Conservation (phyloP, 768 basidiomycete genomes). For the Termitomyces sp. region DNA sequence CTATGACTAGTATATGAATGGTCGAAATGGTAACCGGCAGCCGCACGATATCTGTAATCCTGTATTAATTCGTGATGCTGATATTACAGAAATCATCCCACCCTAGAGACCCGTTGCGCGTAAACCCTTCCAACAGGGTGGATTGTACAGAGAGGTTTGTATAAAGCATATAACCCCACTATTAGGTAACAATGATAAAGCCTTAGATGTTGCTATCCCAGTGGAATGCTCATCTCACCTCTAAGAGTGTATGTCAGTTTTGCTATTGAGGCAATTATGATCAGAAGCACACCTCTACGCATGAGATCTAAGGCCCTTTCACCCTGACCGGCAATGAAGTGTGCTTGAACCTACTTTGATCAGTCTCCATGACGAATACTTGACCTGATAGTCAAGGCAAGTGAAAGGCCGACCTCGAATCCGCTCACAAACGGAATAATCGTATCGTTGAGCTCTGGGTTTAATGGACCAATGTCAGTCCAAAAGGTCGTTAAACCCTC, state of each 20-base stretch:
- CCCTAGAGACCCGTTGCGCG: conserved; percentile 41
- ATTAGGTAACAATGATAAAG: background rate
- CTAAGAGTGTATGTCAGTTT: background rate
- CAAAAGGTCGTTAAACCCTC: conserved; percentile 39
- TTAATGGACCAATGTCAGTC: conserved; percentile 42
- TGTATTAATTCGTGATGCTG: background rate
- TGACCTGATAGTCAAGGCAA: background rate
- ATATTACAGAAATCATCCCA: conserved; percentile 14
- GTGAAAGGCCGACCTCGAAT: conserved; percentile 31
- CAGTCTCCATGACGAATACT: background rate
- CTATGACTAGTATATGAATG: conserved; percentile 41
- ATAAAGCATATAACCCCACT: conserved; percentile 50
- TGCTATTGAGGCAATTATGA: background rate
- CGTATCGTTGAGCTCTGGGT: conserved; percentile 45
- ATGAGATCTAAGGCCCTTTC: conserved; percentile 41
- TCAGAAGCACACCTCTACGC: conserved; percentile 21
- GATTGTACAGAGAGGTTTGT: conserved; percentile 33
- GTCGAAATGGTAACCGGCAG: conserved; percentile 42
- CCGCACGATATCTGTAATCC: conserved; percentile 32
- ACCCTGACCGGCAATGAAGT: conserved; percentile 41
- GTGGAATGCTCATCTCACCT: conserved; percentile 12
- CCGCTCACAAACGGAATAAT: conserved; percentile 49
- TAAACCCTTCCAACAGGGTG: conserved; percentile 42
- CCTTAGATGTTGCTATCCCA: background rate
- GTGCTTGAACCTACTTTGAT: conserved; percentile 38